Percentiles rank a stretch among this genome's conserved stretches.
phyloP scores from a whole-genome alignment of 176 grass and related monocot species.

The Calamus simplicifolius region DNA sequence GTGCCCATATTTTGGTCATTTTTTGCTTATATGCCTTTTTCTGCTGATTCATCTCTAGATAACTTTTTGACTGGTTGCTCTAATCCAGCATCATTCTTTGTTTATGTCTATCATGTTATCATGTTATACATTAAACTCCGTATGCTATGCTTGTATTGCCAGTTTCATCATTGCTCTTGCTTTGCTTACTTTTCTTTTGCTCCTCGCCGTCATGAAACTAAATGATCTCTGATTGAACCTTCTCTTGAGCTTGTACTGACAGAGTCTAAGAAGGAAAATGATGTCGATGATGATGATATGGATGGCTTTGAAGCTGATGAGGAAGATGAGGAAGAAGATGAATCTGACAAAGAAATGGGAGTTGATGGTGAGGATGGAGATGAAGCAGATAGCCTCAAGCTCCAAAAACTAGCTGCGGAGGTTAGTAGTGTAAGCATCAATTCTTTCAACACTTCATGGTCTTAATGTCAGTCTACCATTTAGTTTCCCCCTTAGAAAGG shows the following conservation, averaged over 20 bases:
- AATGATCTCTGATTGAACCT: too few species aligned
- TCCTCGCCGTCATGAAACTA: too few species aligned
- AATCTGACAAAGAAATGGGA: slow-evolving; percentile 74
- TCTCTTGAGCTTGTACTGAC: background rate
- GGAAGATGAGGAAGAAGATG: slow-evolving; percentile 62
- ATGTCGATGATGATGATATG: slow-evolving; percentile 57
- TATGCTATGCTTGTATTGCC: background rate
- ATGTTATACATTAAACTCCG: too few species aligned
- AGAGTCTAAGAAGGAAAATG: slow-evolving; percentile 60
- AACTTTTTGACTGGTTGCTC: background rate
- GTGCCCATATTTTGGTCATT: too few species aligned
- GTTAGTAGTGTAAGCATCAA: slow-evolving; percentile 24
- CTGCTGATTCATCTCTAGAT: background rate
- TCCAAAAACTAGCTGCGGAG: slow-evolving; percentile 72
- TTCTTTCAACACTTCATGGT: too few species aligned
- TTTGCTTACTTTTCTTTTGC: too few species aligned
- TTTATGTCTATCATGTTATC: too few species aligned
- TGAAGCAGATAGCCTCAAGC: slow-evolving; percentile 59
- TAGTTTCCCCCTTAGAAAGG: too few species aligned
- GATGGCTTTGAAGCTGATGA: slow-evolving; percentile 68
- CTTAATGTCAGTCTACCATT: too few species aligned
- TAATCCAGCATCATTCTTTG: too few species aligned
- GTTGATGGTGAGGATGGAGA: slow-evolving; percentile 72
- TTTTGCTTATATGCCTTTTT: too few species aligned
- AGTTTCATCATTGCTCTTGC: background rate